Conservation (phyloP, 106 monocot species). For the Dendrobium nobile region DNA sequence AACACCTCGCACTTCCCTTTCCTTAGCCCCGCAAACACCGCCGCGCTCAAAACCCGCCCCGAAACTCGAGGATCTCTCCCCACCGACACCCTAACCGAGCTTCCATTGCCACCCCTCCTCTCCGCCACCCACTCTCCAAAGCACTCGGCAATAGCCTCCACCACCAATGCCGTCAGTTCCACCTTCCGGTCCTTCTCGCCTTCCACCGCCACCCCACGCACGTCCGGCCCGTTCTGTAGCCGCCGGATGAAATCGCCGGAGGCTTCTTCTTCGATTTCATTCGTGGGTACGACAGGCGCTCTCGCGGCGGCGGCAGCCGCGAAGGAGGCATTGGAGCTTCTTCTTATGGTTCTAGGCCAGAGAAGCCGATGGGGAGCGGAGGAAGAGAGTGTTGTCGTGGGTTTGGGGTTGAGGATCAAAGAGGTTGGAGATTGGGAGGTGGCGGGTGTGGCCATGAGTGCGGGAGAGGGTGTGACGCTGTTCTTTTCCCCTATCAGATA, state of each 20-base stretch:
- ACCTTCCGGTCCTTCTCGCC: constrained; percentile 42
- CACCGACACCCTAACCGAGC: constrained; percentile 26
- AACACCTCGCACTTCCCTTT: constrained; percentile 37
- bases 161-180: constrained; percentile 41
- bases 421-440: neutral
- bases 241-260: constrained; percentile 15
- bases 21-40: constrained; percentile 34
- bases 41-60: constrained; percentile 25
- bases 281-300: neutral
- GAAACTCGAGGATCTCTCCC: constrained; percentile 47
- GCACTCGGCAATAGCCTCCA: constrained; percentile 47
- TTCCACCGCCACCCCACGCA: constrained; percentile 48
- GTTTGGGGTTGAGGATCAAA: neutral
- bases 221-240: constrained; percentile 53
- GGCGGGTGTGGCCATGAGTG: neutral
- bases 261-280: constrained; percentile 15
- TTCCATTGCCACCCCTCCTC: neutral
- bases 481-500: neutral
- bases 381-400: neutral
- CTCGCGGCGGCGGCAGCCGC: neutral
- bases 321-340: neutral
- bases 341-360: neutral
- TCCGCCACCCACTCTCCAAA: constrained; percentile 51
- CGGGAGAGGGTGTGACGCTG: neutral
- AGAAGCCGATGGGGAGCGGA: neutral